phyloP scores from a whole-genome alignment of 257 asterid species.

The Henckelia pumila region DNA sequence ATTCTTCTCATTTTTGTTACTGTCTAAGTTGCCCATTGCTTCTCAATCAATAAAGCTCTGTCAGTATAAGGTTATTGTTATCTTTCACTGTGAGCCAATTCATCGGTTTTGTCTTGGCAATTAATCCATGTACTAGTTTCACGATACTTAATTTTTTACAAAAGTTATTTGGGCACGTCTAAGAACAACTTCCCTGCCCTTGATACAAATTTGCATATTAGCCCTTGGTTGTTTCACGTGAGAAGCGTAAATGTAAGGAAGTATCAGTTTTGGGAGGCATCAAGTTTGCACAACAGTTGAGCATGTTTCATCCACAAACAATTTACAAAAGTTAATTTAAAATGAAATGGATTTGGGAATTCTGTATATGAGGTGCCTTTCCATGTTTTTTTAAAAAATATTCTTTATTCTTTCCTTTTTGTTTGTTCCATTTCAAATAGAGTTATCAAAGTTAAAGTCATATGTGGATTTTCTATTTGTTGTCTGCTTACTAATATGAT shows the following conservation, averaged over 20 bases:
- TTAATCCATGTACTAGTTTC: background rate
- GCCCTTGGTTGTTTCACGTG: background rate
- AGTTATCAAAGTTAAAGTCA: background rate
- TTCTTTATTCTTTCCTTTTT: too few relatives aligned
- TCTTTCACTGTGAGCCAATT: background rate
- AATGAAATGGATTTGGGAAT: background rate
- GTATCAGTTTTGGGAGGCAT: background rate
- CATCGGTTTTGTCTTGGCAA: background rate
- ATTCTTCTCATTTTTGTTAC: conserved; percentile 17
- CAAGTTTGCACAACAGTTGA: background rate
- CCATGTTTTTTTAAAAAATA: background rate
- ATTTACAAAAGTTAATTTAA: too few relatives aligned
- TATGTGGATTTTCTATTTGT: too few relatives aligned
- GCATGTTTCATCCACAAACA: background rate
- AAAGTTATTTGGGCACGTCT: background rate
- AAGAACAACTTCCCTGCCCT: background rate
- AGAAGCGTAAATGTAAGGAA: background rate
- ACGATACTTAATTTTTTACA: too few relatives aligned
- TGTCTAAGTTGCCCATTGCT: conserved; percentile 9
- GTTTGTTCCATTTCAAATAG: background rate
- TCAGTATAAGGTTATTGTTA: background rate
- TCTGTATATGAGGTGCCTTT: background rate
- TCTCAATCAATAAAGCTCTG: too few relatives aligned
- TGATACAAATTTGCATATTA: background rate
- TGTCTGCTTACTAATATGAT: too few relatives aligned